Conservation (phyloP, 257 asterid genomes). For the Nicotiana tabacum region DNA sequence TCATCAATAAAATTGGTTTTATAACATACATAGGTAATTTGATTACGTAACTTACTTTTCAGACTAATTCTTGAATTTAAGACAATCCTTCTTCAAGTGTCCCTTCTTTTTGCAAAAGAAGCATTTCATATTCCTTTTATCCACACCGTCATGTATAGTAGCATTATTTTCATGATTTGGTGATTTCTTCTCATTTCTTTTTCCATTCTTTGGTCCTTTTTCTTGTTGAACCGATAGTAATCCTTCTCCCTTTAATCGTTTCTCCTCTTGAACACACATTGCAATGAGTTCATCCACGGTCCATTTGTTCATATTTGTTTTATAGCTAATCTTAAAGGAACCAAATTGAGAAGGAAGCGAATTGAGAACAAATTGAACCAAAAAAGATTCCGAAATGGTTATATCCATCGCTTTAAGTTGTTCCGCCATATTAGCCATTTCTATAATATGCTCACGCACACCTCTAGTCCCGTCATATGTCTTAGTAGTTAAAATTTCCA, state of each 20-base stretch:
- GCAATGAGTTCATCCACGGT: background rate
- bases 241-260: background rate
- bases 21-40: background rate
- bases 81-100: conserved; percentile 2
- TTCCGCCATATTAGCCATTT: conserved; percentile 6
- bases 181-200: background rate
- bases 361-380: conserved; percentile 11
- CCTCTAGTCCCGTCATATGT: background rate
- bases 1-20: background rate
- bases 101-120: conserved; percentile 8
- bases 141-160: background rate
- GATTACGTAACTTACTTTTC: background rate
- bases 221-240: background rate
- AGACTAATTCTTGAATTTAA: background rate
- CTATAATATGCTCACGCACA: background rate
- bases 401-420: conserved; percentile 5
- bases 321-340: conserved; percentile 3
- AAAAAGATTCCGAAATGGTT: conserved; percentile 10
- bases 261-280: conserved; percentile 16
- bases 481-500: background rate
- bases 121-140: background rate
- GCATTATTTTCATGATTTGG: background rate
- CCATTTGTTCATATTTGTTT: background rate
- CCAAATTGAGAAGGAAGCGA: conserved; percentile 2
- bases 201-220: background rate